Percentiles rank a stretch among this genome's conserved stretches.
Conservation (phyloP, 1,284 basidiomycete species). For the Ganoderma leucocontextum region DNA sequence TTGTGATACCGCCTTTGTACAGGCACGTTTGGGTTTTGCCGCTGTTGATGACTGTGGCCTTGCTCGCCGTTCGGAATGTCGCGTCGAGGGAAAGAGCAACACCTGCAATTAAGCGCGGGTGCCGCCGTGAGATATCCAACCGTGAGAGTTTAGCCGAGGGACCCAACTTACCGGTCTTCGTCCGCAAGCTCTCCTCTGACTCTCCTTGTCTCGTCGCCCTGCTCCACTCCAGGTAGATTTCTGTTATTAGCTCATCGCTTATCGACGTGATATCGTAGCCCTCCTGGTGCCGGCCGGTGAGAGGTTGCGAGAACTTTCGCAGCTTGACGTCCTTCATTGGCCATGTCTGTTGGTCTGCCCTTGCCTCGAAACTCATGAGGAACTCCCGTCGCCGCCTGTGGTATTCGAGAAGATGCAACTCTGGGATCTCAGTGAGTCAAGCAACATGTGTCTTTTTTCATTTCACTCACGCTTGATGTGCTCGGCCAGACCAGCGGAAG, state of each 20-base stretch:
- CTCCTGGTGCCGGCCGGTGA: background rate
- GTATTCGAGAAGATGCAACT: background rate
- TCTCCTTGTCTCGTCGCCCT: background rate
- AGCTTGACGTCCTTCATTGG: background rate
- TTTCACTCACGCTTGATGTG: constrained; percentile 4
- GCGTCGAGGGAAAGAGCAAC: constrained; percentile 2
- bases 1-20: constrained; percentile 7
- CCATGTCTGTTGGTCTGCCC: background rate
- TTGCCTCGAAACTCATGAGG: background rate
- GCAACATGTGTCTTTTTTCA: too few species aligned
- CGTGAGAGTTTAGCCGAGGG: background rate
- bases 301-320: background rate
- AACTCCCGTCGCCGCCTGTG: background rate
- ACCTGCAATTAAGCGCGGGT: background rate
- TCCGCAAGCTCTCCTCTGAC: background rate
- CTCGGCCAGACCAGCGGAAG: background rate
- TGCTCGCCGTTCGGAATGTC: background rate
- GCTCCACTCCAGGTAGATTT: background rate
- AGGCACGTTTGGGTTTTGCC: background rate
- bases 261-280: background rate
- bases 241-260: background rate
- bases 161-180: background rate
- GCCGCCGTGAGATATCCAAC: background rate
- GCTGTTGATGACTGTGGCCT: background rate
- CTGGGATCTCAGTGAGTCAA: background rate